Base-by-base conservation (phyloP, 306 rosid species). In the Medicago lupulina region DNA sequence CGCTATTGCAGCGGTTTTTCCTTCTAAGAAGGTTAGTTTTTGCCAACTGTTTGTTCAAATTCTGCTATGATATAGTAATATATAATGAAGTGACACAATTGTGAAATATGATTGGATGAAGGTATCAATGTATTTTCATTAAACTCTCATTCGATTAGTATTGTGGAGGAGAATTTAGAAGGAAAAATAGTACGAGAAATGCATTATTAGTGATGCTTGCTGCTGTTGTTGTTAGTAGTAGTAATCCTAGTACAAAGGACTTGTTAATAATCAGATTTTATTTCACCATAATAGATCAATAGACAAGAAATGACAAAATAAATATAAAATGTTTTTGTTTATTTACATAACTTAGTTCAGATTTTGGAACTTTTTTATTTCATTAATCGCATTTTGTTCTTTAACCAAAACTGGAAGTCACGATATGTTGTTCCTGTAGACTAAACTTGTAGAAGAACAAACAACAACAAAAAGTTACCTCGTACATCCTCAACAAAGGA, bases 21-120 rank as follows among this genome's bases (percentile, higher is more conserved):
- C 93, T 58, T 90, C 93, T 47, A 80, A 70, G 38, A 92, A 94
- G 98, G 98, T 94, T 72, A 60, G 91, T 49, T 50, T 49, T 67
- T 17, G 53, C 18, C 38, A 34, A 1, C 36, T 0, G 36, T 31
- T 31, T 31, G 1, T 34, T 34, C 1, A 34, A 34, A 34, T 5
- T 34, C 38, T 34, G 38, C 38, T 34, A 34, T 34, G 38, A n/a
- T n/a, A n/a, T n/a, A n/a, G n/a, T n/a, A n/a, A n/a, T n/a, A 4
- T 0, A 34, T 17, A 17, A 7, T 9, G 59, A 53, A 53, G 23
- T 53, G 25, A 17, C 11, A 53, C 11, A 18, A 54, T 18, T 18
- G 59, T 54, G 28, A 54, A 54, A 54, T 54, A 54, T 54, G 10
- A 18, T 18, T 54, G 13, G 60, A 54, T 54, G 28, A 19, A 9